Percentiles rank a stretch among this genome's conserved stretches.
Evolutionary conservation across 2,329 filamentous ascomycete genomes (phyloP).

Genomic region (Sclerotinia minor): DNA sequence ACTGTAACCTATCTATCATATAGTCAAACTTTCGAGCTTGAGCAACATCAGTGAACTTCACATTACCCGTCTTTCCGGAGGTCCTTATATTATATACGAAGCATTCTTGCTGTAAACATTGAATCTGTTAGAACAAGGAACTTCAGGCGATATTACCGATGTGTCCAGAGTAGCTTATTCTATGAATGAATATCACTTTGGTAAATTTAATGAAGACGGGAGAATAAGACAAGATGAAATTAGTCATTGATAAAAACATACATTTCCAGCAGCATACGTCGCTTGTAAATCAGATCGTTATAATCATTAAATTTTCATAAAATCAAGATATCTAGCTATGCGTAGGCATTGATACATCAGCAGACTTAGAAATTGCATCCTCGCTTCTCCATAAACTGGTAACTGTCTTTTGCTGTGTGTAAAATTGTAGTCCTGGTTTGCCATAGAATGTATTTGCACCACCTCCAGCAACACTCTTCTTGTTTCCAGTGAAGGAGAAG

Average conservation of each 20-base stretch:
- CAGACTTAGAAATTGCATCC: constrained; percentile 82
- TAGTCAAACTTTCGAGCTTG: too few relatives aligned
- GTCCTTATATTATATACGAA: too few relatives aligned
- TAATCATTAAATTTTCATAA: constrained; percentile 19
- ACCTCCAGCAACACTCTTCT: constrained; percentile 89
- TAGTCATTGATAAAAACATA: background rate
- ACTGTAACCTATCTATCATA: background rate
- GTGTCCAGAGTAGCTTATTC: too few relatives aligned
- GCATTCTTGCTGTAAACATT: too few relatives aligned
- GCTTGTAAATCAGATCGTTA: background rate
- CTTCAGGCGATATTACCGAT: too few relatives aligned
- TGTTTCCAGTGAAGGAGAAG: constrained; percentile 74
- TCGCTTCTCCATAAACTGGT: constrained; percentile 86
- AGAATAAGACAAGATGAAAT: background rate
- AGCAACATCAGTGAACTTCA: too few relatives aligned
- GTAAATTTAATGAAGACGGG: too few relatives aligned
- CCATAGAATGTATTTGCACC: constrained; percentile 96
- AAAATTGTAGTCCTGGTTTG: constrained; percentile 87
- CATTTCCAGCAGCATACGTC: background rate
- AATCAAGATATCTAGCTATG: constrained; percentile 43
- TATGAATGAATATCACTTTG: too few relatives aligned
- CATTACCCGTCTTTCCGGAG: too few relatives aligned
- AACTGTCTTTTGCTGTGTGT: constrained; percentile 97
- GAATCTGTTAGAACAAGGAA: too few relatives aligned
- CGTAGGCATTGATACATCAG: constrained; percentile 84